Conservation (phyloP, 345 rosid species). For the Citrus medica region DNA sequence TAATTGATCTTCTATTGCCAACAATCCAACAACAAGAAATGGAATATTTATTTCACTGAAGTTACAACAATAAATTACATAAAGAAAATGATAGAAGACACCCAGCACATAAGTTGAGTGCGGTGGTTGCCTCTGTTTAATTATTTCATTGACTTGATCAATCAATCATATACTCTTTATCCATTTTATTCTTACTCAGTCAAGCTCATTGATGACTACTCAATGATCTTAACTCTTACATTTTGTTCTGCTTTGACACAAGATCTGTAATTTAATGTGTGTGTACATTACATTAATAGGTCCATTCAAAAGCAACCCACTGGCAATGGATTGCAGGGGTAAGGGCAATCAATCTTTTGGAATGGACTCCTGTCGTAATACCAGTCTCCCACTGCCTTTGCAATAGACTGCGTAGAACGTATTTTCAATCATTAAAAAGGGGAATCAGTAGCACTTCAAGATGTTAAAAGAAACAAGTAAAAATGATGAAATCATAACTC, state of each 20-base stretch:
- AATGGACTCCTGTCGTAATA: slow-evolving; percentile 59
- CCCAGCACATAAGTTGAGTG: slow-evolving; percentile 41
- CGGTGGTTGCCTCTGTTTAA: slow-evolving; percentile 23
- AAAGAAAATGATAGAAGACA: slow-evolving; percentile 21
- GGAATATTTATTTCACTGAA: slow-evolving; percentile 13
- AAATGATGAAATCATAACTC: neutral
- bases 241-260: neutral
- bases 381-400: slow-evolving; percentile 92
- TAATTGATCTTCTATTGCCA: neutral
- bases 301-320: slow-evolving; percentile 32
- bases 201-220: neutral
- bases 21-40: neutral
- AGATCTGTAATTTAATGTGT: slow-evolving; percentile 31
- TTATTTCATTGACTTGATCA: slow-evolving; percentile 41
- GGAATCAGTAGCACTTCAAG: neutral
- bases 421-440: neutral
- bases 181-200: neutral
- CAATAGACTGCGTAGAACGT: slow-evolving; percentile 52
- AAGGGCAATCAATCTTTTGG: slow-evolving; percentile 76
- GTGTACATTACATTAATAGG: slow-evolving; percentile 11
- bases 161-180: slow-evolving; percentile 28
- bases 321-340: slow-evolving; percentile 97
- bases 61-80: slow-evolving; percentile 12
- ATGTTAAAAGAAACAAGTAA: neutral
- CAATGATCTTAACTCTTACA: slow-evolving; percentile 6